Conservation (phyloP, 208 protist species). For the Angomonas ambiguus region DNA sequence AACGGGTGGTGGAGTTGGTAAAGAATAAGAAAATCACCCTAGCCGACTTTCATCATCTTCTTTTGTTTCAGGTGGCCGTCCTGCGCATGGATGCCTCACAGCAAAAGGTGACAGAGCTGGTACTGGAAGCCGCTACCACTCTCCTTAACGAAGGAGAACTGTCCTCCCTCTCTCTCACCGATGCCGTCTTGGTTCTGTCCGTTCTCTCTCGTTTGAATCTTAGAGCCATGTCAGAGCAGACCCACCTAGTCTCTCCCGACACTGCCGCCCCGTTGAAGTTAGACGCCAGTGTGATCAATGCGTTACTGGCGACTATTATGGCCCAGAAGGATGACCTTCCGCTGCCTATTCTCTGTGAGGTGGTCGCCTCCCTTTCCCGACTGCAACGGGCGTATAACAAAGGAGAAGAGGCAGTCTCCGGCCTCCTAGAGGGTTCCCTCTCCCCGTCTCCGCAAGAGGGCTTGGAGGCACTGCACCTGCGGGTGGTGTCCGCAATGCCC, state of each 20-base stretch:
- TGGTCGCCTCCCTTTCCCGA: background rate
- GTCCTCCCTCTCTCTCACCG: background rate
- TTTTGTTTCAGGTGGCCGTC: background rate
- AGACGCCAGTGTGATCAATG: background rate
- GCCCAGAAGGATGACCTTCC: background rate
- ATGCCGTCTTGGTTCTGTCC: background rate
- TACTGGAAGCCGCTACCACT: background rate
- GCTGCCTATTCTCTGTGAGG: background rate
- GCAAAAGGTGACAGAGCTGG: background rate
- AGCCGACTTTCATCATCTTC: background rate
- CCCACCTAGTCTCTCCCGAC: no score
- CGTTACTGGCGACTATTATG: background rate
- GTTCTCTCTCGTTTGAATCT: background rate
- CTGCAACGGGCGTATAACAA: background rate
- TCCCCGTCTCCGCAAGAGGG: background rate
- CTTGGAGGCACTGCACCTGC: constrained; percentile 28
- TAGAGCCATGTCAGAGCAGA: background rate
- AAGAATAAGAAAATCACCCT: background rate
- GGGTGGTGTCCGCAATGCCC: constrained; percentile 47
- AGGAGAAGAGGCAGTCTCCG: background rate
- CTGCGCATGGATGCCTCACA: background rate
- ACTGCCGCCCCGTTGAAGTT: background rate
- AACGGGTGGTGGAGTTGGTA: background rate
- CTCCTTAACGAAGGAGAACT: background rate
- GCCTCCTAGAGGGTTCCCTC: background rate